Percentiles rank a stretch among this genome's conserved stretches.
phyloP scores from a whole-genome alignment of 228 moss, liverwort and hornwort species.

The Sphagnum magellanicum region DNA sequence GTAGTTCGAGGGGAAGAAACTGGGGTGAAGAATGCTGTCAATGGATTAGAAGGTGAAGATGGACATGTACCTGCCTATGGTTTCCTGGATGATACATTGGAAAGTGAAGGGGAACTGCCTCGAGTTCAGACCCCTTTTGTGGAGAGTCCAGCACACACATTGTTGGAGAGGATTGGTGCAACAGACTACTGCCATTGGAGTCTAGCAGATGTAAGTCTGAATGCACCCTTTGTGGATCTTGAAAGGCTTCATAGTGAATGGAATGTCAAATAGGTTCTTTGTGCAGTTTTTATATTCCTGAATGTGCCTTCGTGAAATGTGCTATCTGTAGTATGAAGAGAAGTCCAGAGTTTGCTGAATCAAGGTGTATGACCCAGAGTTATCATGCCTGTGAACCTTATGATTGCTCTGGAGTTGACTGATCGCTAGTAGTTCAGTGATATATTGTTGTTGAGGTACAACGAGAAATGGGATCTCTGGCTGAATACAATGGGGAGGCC shows the following conservation, averaged over 20 bases:
- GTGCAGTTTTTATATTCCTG: neutral
- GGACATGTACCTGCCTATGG: slow-evolving; percentile 9
- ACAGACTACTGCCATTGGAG: slow-evolving; percentile 83
- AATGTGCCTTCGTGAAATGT: neutral
- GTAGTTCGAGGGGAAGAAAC: slow-evolving; percentile 11
- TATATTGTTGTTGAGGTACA: too few species aligned
- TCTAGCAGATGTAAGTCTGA: slow-evolving; percentile 57
- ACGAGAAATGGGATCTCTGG: too few species aligned
- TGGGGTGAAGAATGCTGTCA: slow-evolving; percentile 19
- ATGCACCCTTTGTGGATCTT: too few species aligned
- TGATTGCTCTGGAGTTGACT: too few species aligned
- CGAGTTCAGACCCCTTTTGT: slow-evolving; percentile 21
- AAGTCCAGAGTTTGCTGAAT: too few species aligned
- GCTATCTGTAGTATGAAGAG: neutral
- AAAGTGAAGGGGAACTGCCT: neutral
- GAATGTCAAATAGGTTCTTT: too few species aligned
- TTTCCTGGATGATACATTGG: neutral
- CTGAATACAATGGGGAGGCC: too few species aligned
- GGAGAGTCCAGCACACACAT: slow-evolving; percentile 39
- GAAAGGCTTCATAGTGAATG: too few species aligned
- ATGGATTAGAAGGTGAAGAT: slow-evolving; percentile 50
- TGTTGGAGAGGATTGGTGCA: slow-evolving; percentile 57
- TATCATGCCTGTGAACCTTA: too few species aligned
- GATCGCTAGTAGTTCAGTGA: too few species aligned
- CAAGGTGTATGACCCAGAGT: too few species aligned